A percentile compares a stretch with the other conserved stretches of the same genome.
phyloP scores from a whole-genome alignment of 345 rosid species.

The Eucalyptus pauciflora region DNA sequence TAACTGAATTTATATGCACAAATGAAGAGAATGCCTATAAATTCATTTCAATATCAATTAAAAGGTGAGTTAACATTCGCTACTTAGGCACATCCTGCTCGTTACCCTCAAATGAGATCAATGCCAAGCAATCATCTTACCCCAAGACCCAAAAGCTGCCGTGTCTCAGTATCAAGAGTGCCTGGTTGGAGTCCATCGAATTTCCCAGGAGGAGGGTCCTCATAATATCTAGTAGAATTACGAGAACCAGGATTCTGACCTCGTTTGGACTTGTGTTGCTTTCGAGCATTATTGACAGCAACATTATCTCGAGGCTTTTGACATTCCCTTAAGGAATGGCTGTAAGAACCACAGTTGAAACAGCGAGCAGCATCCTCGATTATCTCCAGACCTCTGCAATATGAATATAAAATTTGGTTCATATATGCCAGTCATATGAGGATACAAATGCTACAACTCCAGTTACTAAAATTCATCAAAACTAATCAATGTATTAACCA shows the following conservation, averaged over 20 bases:
- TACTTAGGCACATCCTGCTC: background rate
- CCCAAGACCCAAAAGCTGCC: conserved; percentile 70
- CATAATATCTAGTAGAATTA: conserved; percentile 58
- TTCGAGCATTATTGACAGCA: conserved; percentile 81
- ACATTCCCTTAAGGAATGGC: conserved; percentile 82
- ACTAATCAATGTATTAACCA: background rate
- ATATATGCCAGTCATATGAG: background rate
- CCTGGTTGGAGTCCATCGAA: conserved; percentile 91
- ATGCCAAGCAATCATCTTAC: conserved; percentile 16
- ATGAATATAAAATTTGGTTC: background rate
- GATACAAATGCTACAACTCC: background rate
- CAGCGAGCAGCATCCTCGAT: conserved; percentile 72
- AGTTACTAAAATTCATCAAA: background rate
- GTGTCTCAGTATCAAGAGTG: conserved; percentile 66
- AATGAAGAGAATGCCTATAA: background rate
- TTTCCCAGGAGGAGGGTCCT: conserved; percentile 58
- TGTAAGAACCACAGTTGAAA: conserved; percentile 90
- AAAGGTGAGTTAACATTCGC: background rate
- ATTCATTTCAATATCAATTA: background rate
- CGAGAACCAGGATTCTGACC: conserved; percentile 50
- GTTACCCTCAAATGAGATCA: background rate
- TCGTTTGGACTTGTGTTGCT: conserved; percentile 55
- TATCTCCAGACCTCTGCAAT: conserved; percentile 64
- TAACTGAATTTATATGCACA: background rate
- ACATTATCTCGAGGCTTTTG: conserved; percentile 71